Evolutionary conservation across 345 rosid species (phyloP), one percentile per base, ranked within the genome.

Genomic region (Bretschneidera sinensis): DNA sequence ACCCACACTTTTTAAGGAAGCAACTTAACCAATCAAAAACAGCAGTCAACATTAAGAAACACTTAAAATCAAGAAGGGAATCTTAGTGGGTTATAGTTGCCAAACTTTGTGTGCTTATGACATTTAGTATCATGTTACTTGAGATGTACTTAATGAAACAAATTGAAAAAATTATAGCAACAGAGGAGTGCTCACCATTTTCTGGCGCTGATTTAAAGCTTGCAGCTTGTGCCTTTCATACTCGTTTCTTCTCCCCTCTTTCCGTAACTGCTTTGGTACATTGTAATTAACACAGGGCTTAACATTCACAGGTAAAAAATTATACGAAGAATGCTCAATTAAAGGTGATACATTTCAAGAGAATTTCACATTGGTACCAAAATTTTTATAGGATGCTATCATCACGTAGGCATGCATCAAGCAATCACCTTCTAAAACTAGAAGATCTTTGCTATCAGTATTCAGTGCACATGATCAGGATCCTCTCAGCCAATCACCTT

Each of bases 161-260:
- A 25, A 28, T 34, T 25, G 52, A 39, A 63, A 54, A 21, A 39
- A 48, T 9, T 17, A 57, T 8, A 59, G 49, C 55, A 23, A 66
- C 50, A 6, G 55, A 43, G 16, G 28, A 53, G 25, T 18, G 55
- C 74, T 77, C 67, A 90, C 96, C 99, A 88, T 64, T 81, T 88
- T 94, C 81, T 94, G 97, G 51, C 99, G 95, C 76, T 94, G 97
- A 74, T 94, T 90, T 63, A 94, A 64, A 71, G 97, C 82, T 79
- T 90, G 99, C 72, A 94, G 76, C 71, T 90, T 94, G 71, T 94
- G 99, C 80, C 97, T 86, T 82, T 94, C 99, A 69, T 88, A 90
- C 74, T 94, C 99, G 59, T 89, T 94, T 81, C 90, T 88, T 62
- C 99, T 78, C 62, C 97, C 99, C 69, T 94, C 97, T 78, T 94